Conservation (phyloP, 345 rosid genomes). For the Ricinus communis region DNA sequence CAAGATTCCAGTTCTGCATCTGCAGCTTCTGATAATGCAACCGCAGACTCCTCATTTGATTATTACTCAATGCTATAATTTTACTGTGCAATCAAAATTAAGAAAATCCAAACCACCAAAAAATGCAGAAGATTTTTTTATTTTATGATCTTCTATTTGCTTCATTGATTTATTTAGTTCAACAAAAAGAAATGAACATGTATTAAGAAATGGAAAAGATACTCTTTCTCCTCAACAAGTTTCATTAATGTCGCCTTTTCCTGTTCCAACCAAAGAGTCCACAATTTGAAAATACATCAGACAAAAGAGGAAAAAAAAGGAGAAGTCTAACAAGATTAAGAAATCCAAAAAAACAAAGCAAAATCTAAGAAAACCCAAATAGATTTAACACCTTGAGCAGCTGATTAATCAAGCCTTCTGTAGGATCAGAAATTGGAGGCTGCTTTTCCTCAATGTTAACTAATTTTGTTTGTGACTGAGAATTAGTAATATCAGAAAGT, state of each 20-base stretch:
- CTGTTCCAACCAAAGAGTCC: conserved; percentile 34
- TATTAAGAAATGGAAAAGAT: conserved; percentile 41
- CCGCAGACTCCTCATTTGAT: conserved; percentile 47
- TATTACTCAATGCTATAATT: conserved; percentile 50
- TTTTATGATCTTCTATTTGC: no score
- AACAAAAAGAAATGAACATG: neutral
- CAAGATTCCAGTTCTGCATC: conserved; percentile 60
- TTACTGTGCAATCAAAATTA: conserved; percentile 43
- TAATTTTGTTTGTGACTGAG: conserved; percentile 36
- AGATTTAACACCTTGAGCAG: conserved; percentile 42
- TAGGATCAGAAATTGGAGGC: conserved; percentile 17
- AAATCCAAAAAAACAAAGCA: neutral
- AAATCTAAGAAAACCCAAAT: neutral
- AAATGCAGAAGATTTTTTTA: no score
- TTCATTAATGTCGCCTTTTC: conserved; percentile 61
- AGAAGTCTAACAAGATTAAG: neutral
- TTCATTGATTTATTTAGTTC: neutral
- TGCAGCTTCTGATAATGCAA: conserved; percentile 47
- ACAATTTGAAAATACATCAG: no score
- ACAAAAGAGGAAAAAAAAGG: neutral
- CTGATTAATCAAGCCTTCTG: conserved; percentile 38
- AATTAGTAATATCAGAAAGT: conserved; percentile 67
- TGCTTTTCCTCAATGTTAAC: conserved; percentile 27
- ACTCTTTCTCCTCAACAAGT: conserved; percentile 69
- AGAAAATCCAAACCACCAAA: conserved; percentile 23